Conservation (phyloP, 371 early-diverging fungal species). For the Phascolomyces articulosus region DNA sequence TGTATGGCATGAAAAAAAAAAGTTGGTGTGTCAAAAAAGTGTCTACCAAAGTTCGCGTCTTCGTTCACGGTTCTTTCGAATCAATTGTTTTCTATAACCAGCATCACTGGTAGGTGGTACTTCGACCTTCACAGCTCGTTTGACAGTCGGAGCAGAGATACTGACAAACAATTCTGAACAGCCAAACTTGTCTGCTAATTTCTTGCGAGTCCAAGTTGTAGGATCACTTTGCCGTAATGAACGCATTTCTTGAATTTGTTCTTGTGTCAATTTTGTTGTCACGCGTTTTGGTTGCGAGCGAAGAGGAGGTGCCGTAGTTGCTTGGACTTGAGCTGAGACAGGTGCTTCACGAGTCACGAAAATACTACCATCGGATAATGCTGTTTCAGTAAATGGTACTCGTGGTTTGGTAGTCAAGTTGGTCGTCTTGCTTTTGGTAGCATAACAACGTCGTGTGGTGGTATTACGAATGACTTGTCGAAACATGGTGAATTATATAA, state of each 20-base stretch:
- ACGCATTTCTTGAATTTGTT: slow-evolving; percentile 44
- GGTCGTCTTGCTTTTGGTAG: slow-evolving; percentile 49
- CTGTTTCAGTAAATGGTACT: slow-evolving; percentile 38
- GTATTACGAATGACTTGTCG: slow-evolving; percentile 20
- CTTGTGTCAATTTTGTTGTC: slow-evolving; percentile 24
- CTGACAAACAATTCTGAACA: slow-evolving; percentile 49
- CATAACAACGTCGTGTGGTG: slow-evolving; percentile 34
- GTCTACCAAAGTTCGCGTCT: slow-evolving; percentile 50
- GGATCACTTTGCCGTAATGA: slow-evolving; percentile 48
- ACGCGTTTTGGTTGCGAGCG: slow-evolving; percentile 14
- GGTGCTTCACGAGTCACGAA: slow-evolving; percentile 43
- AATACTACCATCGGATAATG: slow-evolving; percentile 36
- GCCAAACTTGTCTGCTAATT: slow-evolving; percentile 49
- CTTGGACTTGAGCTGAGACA: slow-evolving; percentile 28
- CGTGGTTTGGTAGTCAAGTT: slow-evolving; percentile 40
- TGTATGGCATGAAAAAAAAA: too few relatives aligned
- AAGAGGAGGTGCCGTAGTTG: slow-evolving; percentile 32
- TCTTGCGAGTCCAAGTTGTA: slow-evolving; percentile 46
- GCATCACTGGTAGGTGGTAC: slow-evolving; percentile 11
- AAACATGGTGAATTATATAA: slow-evolving; percentile 3
- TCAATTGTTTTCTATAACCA: slow-evolving; percentile 44
- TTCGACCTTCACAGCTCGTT: slow-evolving; percentile 5
- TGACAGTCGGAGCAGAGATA: slow-evolving; percentile 34
- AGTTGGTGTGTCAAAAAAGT: not conserved
- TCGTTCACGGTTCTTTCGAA: slow-evolving; percentile 42